Evolutionary conservation across 768 basidiomycete genomes (phyloP).

Genomic region (Scleroderma bovista): DNA sequence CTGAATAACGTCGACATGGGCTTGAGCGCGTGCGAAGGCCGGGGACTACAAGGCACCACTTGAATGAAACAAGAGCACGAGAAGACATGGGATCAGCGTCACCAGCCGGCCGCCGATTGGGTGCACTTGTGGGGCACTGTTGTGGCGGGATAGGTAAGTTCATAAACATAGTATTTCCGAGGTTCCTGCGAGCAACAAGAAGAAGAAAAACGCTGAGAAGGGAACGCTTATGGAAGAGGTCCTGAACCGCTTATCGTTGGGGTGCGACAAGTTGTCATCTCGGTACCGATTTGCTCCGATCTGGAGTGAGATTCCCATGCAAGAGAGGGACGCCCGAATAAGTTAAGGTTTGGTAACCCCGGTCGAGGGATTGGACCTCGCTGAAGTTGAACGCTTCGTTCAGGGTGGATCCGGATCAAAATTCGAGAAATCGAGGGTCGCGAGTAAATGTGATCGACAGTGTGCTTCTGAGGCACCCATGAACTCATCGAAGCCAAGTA

Average conservation of each 20-base stretch:
- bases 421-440: slow-evolving; percentile 11
- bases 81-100: neutral
- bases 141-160: neutral
- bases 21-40: too few species aligned
- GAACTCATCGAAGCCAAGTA: slow-evolving; percentile 11
- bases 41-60: too few species aligned
- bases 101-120: neutral
- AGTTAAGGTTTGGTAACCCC: slow-evolving; percentile 15
- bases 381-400: slow-evolving; percentile 1
- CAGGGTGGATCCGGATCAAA: slow-evolving; percentile 8
- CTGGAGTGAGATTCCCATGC: neutral
- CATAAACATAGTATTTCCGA: neutral
- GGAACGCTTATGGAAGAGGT: neutral
- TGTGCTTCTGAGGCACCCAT: slow-evolving; percentile 15
- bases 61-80: neutral
- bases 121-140: neutral
- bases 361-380: slow-evolving; percentile 4
- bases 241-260: neutral
- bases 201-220: neutral
- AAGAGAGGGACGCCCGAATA: neutral
- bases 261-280: neutral
- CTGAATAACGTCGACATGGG: too few species aligned
- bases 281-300: slow-evolving; percentile 5
- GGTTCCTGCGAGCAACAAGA: neutral
- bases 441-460: slow-evolving; percentile 10